Evolutionary conservation across 352 stramenopile genomes (phyloP), one percentile per base, ranked within the genome.

Genomic region (Globisporangium acanthophoron): DNA sequence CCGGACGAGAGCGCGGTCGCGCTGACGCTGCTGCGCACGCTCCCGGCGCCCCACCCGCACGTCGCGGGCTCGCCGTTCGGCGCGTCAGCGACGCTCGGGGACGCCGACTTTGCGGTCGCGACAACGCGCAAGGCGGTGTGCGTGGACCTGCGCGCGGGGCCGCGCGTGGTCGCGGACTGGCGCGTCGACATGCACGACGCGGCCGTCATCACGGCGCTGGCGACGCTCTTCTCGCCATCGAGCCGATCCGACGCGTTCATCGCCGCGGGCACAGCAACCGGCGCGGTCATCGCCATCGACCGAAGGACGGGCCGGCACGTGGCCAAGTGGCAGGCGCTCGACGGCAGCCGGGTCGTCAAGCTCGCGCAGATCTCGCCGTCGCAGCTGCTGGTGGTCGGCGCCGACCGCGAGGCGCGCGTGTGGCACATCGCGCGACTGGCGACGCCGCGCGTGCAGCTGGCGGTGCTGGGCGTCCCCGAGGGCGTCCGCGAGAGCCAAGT

Each of bases 391-490:
- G 76, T 88, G 1, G 74, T 90, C 3, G 78, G 81, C 0, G 68
- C 66, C 1, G 81, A 92, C 31, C 78, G 80, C 21, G 82, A 92
- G 54, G 82, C 79, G 12, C 72, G 78, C 3, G 76, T 92, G 56
- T 92, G 78, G 78, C 67, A 73, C 5, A 48, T 88, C 31, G 54
- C 54, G 3, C 49, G 60, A 5, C 43, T 70, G 15, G 47, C 48
- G 2, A 69, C 70, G 2, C 74, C 73, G 0, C 61, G 72, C 27
- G 62, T 83, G 8, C 62, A 70, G 12, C 73, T 88, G 74, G 60
- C 73, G 11, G 64, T 92, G 31, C 62, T 66, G 0, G 74, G 80
- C n/a, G 59, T 90, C 1, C 82, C 82, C 0, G 82, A 92, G 43
- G 68, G 68, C 0, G 39, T 88, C 11, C 67, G 62, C 0, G 76